Evolutionary conservation across 371 early-diverging fungal species (phyloP).

Genomic region (Dichotomocladium elegans): DNA sequence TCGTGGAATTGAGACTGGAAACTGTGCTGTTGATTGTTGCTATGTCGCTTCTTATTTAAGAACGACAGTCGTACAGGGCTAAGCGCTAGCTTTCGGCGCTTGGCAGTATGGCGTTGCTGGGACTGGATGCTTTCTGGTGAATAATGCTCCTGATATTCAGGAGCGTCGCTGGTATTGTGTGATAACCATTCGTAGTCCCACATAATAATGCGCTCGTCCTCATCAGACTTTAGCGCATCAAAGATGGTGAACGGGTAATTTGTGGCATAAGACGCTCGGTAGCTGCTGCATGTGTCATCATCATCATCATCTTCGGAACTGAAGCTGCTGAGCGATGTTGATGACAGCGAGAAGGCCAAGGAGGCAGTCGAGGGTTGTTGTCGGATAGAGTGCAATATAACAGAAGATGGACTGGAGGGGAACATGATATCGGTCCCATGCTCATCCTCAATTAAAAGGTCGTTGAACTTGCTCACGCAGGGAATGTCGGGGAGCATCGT

Average conservation of each 20-base stretch:
- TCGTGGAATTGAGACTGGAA: too few species aligned
- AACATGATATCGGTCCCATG: conserved; percentile 14
- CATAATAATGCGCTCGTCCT: conserved; percentile 47
- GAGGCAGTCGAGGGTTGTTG: conserved; percentile 2
- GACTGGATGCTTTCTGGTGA: conserved; percentile 1
- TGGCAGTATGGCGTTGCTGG: neutral
- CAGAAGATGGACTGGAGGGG: conserved; percentile 15
- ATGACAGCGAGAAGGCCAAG: conserved; percentile 2
- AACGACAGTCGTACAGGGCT: too few species aligned
- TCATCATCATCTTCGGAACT: too few species aligned
- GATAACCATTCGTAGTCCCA: conserved; percentile 48
- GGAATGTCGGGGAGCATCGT: conserved; percentile 30
- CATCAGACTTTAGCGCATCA: conserved; percentile 49
- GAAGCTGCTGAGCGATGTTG: neutral
- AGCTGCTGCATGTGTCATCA: conserved; percentile 5
- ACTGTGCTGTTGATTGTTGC: too few species aligned
- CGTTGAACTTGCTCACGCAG: conserved; percentile 36
- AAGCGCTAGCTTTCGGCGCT: too few species aligned
- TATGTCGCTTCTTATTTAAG: too few species aligned
- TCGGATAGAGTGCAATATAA: conserved; percentile 11
- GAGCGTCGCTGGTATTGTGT: neutral
- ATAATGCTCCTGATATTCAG: neutral
- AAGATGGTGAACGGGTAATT: conserved; percentile 47
- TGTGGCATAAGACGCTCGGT: conserved; percentile 34
- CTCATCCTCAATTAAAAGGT: conserved; percentile 21